Base-by-base conservation (phyloP, 345 rosid species). In the Fremontodendron californicum region DNA sequence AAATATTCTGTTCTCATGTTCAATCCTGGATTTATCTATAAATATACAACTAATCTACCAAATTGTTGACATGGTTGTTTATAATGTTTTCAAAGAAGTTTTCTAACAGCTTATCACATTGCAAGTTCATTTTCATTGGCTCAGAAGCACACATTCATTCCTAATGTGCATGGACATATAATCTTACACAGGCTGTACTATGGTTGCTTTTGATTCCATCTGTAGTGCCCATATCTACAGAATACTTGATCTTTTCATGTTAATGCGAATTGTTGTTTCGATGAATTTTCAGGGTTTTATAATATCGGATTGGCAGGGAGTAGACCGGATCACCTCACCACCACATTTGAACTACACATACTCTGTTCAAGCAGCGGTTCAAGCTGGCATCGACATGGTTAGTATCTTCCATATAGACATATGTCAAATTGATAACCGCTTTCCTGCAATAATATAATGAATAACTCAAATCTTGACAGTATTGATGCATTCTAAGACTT, bases 311-410 rank as follows among this genome's bases (percentile, higher is more conserved):
- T 94, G 98, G 97, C 83, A 91, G 81, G 97, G 98, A 9, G 81
- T 94, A 77, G 98, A 94, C 75, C 88, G 90, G 79, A 90, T 94
- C 75, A 93, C 98, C 45, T 75, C 89, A 46, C 94, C 97, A 45
- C 89, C 93, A 8, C 91, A 89, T 80, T 78, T 85, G 3, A 86
- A 94, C 84, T 94, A 90, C 80, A 84, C 97, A 25, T 92, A 85
- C 78, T 94, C 98, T 33, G 89, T 94, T 74, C 86, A 74, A 82
- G 90, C 86, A 58, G 90, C 92, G 10, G 86, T 94, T 80, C 80
- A 80, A 74, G 98, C 98, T 80, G 98, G 98, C 61, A 90, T 94
- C 57, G 98, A 94, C 81, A 91, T 94, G 98, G 98, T 88, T 62
- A 79, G 83, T 79, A 23, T 31, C 55, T 61, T 66, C 76, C 70